Evolutionary conservation across 306 rosid species (phyloP), one percentile per base, ranked within the genome.

Genomic region (Parietaria judaica): DNA sequence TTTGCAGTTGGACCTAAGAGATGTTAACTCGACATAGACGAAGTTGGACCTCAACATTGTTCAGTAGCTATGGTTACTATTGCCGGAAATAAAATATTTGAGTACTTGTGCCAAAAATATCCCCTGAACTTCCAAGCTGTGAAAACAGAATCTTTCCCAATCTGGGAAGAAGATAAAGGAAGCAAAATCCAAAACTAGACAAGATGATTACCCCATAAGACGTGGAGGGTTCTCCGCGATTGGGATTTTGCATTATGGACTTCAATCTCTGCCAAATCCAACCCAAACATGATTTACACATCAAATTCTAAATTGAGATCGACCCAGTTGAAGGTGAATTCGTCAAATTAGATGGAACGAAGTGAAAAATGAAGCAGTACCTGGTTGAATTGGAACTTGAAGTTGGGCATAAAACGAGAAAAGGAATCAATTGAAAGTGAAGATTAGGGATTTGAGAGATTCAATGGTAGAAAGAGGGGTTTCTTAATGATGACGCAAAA

Each of bases 121-220:
- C 1, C 31, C 31, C 31, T 23, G 31, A 23, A 23, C 2, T 23
- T 23, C 31, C 31, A 23, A 23, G 31, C 1, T 23, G 31, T 23
- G 31, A 23, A 23, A 23, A 23, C 31, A 23, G 31, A 23, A 23
- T 23, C 31, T 23, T 23, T 23, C 31, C 31, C 31, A 2, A 23
- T 23, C 2, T 23, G 31, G 31, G 31, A 23, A 23, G 31, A 23
- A 23, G 2, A 41, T 0, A 41, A 41, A 41, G 7, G 9, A 5
- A 41, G 45, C 45, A 41, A 41, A 41, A 5, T 41, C 45, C 45
- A 41, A 41, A 41, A 41, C 9, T 41, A 41, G 45, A 8, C 45
- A n/a, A 65, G 61, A 71, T 17, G 70, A 64, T 74, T 60, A 86
- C 98, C 69, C 64, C 9, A 47, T 82, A 70, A 60, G 86, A 84